A percentile compares a stretch with the other conserved stretches of the same genome.
phyloP scores from a whole-genome alignment of 371 early-diverging fungal genomes.

The Entomophthora muscae region DNA sequence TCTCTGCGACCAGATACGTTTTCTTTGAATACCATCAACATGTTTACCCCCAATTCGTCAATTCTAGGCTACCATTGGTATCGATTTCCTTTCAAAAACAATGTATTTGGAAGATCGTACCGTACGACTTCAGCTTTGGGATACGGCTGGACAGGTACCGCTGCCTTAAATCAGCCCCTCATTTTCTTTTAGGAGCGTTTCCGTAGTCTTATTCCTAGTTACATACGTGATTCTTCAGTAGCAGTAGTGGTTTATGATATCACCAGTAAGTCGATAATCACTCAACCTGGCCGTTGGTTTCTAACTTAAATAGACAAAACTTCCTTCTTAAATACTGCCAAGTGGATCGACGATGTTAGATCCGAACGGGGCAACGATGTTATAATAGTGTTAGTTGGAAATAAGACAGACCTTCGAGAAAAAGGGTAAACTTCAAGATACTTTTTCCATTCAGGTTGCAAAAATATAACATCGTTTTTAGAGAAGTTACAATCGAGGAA shows the following conservation, averaged over 20 bases:
- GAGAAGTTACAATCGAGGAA: conserved; percentile 86
- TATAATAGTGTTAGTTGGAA: conserved; percentile 97
- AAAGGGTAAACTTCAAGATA: conserved; percentile 36
- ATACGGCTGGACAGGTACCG: conserved; percentile 96
- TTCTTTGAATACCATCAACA: no score
- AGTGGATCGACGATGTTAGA: conserved; percentile 98
- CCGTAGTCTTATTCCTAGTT: conserved; percentile 91
- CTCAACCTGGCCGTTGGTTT: no score
- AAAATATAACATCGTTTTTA: conserved; percentile 11
- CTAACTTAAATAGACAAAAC: conserved; percentile 60
- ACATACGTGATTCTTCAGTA: conserved; percentile 97
- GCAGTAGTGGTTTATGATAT: conserved; percentile 97
- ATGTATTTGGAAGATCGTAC: conserved; percentile 94
- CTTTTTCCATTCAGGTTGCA: neutral
- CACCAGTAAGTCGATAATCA: conserved; percentile 36
- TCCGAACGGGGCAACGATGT: conserved; percentile 93
- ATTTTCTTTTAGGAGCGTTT: conserved; percentile 59
- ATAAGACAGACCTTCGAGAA: conserved; percentile 94
- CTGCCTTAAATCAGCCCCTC: neutral
- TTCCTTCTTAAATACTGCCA: conserved; percentile 86
- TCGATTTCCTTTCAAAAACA: conserved; percentile 98
- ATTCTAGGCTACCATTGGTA: conserved; percentile 94
- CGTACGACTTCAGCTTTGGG: conserved; percentile 98
- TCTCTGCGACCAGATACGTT: conserved; percentile 6
- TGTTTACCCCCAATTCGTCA: conserved; percentile 1